Base-by-base conservation (phyloP, 441 rosid species). In the Aquilaria agallochum region DNA sequence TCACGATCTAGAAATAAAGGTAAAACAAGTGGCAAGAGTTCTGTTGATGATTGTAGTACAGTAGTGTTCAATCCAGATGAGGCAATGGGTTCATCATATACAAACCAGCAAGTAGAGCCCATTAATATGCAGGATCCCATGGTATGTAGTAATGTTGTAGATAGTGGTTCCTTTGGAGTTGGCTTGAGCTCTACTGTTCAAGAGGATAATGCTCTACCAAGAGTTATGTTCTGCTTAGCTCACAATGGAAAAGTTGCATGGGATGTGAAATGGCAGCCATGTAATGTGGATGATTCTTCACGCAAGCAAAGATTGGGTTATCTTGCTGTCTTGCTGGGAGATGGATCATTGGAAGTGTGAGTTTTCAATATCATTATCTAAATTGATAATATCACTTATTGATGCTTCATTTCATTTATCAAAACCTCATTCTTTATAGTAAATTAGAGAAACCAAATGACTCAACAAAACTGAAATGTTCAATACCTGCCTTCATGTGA, bases 341-440 rank as follows among this genome's bases (percentile, higher is more conserved):
- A 83, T 72, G 96, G 99, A 69, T 83, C 95, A 58, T 58, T 95
- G 57, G 99, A 95, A 86, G 97, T 92, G 96, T 95, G 88, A 88
- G 92, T 32, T 36, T 36, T 8, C 7, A 36, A 5, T 36, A 36
- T 8, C 42, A 36, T 2, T 36, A 36, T 36, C 6, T 36, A 8
- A 4, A 36, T 36, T 36, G 7, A 2, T 36, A 8, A 20, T 20
- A 20, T 20, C 27, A 20, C 27, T 20, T 36, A 36, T 36, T 36
- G 7, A 36, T 8, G 7, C 7, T 36, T 36, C 42, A 36, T 36
- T 8, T 36, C 42, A 36, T 36, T 36, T 36, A 36, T 36, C 42
- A 36, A 36, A 36, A 36, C 7, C 42, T 36, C 42, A 36, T 8
- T 36, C 42, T 4, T 36, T 8, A 4, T 36, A 5, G 42, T 36